Evolutionary conservation across 1,284 basidiomycete species (phyloP).

Genomic region (Trametes hirsuta): DNA sequence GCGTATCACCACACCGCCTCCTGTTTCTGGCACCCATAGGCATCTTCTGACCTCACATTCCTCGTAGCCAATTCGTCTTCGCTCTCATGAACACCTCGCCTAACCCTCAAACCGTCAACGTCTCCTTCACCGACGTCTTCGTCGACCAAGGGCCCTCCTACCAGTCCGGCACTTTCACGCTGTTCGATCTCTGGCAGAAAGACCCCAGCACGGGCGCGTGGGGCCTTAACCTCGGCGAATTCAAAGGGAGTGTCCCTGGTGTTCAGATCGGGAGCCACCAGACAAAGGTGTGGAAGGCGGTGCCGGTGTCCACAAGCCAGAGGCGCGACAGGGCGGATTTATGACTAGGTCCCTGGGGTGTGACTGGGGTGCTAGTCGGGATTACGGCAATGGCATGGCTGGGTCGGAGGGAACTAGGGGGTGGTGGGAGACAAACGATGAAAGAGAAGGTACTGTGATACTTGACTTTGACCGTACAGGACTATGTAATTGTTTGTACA

Average conservation of each 20-base stretch:
- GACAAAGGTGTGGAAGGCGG: slow-evolving; percentile 37
- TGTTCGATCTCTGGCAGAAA: slow-evolving; percentile 45
- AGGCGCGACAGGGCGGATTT: slow-evolving; percentile 23
- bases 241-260: slow-evolving; percentile 29
- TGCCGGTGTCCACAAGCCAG: slow-evolving; percentile 23
- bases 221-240: slow-evolving; percentile 37
- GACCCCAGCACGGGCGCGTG: slow-evolving; percentile 34
- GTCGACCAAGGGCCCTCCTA: slow-evolving; percentile 36
- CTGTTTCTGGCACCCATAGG: not conserved
- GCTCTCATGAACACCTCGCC: slow-evolving; percentile 43
- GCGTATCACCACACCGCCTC: not conserved
- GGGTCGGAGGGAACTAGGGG: not conserved
- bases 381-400: not conserved
- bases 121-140: slow-evolving; percentile 40
- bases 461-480: not conserved
- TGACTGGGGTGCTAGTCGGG: not conserved
- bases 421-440: slow-evolving; percentile 5
- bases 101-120: slow-evolving; percentile 34
- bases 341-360: slow-evolving; percentile 15
- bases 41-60: not conserved
- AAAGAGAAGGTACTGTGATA: not conserved
- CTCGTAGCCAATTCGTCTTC: slow-evolving; percentile 34
- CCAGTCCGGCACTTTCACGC: slow-evolving; percentile 33
- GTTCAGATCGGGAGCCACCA: slow-evolving; percentile 36
- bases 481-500: not conserved